Evolutionary conservation across 495 filamentous ascomycete species (phyloP), one percentile per base, ranked within the genome.

Genomic region (Pyronema omphalodes): DNA sequence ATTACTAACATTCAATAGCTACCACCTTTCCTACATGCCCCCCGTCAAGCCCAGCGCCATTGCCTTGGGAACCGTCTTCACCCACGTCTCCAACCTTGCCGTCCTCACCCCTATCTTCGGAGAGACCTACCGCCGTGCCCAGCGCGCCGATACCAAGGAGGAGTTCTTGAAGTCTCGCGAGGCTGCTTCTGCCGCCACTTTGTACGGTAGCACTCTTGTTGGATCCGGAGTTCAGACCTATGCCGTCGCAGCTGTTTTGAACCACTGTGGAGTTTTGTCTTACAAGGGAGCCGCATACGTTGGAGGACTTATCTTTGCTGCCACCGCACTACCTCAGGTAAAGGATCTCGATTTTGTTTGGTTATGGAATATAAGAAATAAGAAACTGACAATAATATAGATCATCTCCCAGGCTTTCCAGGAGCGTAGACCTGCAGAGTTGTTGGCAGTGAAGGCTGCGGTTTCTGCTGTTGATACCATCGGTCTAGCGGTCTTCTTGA

Each of bases 261-360:
- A 94, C 68, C 85, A 87, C 55, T 94, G 89, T 29, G 87, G 88
- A 56, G 93, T 88, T 40, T 73, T 98, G 52, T 84, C 75, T 71
- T 95, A 96, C 72, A 94, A 94, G 76, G 91, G 91, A 62, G 91
- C 91, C 56, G 86, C 91, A 14, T 98, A 95, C 71, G 71, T 98
- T 37, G 91, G 91, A 51, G 75, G 74, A 37, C 75, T 98, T 62
- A 80, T 98, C 68, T 95, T 98, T 74, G 76, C 88, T 46, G 91
- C 91, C 55, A 89, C 81, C 63, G 76, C 83, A 53, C 87, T 89
- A 52, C 91, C 91, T 46, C 77, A 80, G 54, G 88, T 94, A 82
- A 44, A 29, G 23, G 86, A 77, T 52, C 37, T 14, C 29, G 7
- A n/a, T 9, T 29, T 17, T 9, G 19, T 39, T 51, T 15, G 35